Evolutionary conservation across 2,329 filamentous ascomycete species (phyloP), one percentile per base, ranked within the genome.

Genomic region (Blastomyces parvus): DNA sequence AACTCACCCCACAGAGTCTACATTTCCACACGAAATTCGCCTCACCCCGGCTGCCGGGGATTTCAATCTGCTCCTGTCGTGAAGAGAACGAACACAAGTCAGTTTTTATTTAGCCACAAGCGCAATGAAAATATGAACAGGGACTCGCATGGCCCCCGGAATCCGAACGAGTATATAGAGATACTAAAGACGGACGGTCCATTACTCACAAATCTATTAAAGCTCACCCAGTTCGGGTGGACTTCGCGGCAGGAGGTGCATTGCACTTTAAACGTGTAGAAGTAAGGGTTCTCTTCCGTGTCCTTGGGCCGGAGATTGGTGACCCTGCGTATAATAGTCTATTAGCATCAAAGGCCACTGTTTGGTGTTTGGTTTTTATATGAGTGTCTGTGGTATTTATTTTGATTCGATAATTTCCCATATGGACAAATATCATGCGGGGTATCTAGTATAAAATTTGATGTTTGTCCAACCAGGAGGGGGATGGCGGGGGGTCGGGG

Each of bases 11-110:
- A 86, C 94, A 99, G 74, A 94, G 93, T 78, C 95, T 96, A 83
- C 94, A 99, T 76, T 87, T 92, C 93, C 94, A 99, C n/a, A 99
- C 94, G 77, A 99, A 99, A 77, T 97, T 97, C 65, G 94, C 94
- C 77, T 97, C 92, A 67, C 94, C 94, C 71, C 91, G 85, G 75
- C 92, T 97, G 44, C 92, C 92, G 67, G 90, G 94, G 75, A 97
- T 86, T 67, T 97, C 91, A 73, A 95, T 92, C 71, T 82, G 83
- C 74, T 97, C 93, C 91, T 96, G 66, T 19, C 27, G 63, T 59
- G 7, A 48, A 61, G 25, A 58, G 14, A n/a, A 33, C 5, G 30
- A 48, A 13, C 7, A 63, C 1, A n/a, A 30, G 46, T 63, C 14
- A 66, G 61, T 9, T 57, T 48, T 27, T n/a, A 38, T 1, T 7